phyloP scores from a whole-genome alignment of 2,329 filamentous ascomycete species.

The Ophiostoma ips region DNA sequence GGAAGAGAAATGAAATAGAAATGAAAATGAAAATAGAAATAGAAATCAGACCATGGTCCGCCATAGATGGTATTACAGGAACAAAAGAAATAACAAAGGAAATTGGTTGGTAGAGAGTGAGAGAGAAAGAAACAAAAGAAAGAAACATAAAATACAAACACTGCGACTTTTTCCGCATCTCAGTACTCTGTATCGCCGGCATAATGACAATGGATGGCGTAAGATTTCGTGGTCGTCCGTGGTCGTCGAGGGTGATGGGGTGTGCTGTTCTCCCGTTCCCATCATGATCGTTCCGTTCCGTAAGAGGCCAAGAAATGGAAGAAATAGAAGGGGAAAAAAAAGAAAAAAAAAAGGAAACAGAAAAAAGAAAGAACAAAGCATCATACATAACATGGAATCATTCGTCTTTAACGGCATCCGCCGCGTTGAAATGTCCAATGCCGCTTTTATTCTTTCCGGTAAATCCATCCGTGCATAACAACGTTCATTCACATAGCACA shows the following conservation, averaged over 20 bases:
- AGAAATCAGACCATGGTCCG: too few relatives aligned
- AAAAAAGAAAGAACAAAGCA: neutral
- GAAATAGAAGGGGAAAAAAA: neutral
- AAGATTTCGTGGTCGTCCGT: too few relatives aligned
- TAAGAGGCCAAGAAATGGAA: neutral
- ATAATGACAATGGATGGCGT: too few relatives aligned
- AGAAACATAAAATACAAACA: neutral
- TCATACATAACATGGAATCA: neutral
- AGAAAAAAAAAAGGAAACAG: neutral
- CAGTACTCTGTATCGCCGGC: too few relatives aligned
- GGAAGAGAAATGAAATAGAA: neutral
- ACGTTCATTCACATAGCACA: neutral
- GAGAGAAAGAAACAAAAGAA: neutral
- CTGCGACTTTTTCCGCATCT: too few relatives aligned
- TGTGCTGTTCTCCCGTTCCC: too few relatives aligned
- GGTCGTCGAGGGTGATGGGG: too few relatives aligned
- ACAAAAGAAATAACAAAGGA: neutral
- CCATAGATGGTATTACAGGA: slow-evolving; percentile 1
- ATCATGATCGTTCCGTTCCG: too few relatives aligned
- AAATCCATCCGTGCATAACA: neutral
- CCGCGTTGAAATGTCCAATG: neutral
- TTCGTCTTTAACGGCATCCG: neutral
- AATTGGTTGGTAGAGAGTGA: too few relatives aligned
- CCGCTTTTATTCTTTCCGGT: neutral
- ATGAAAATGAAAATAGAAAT: too few relatives aligned